Base-by-base conservation (phyloP, 441 rosid genomes). In the Bruguiera hainesii region DNA sequence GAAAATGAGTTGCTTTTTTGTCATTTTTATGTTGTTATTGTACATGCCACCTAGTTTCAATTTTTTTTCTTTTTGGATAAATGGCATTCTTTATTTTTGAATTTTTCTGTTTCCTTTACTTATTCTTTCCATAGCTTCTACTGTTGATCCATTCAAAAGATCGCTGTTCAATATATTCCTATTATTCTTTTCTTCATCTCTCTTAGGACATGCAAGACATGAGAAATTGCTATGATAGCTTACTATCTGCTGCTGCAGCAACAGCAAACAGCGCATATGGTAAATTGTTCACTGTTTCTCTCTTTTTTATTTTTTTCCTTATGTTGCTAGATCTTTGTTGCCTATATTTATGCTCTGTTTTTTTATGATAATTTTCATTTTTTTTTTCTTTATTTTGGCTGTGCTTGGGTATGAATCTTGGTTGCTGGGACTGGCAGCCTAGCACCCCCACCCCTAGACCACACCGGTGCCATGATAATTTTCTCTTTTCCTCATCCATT, bases 261-360 rank as follows among this genome's bases (percentile, higher is more conserved):
- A 85, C 90, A 0, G 98, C 98, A 25, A 96, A 96, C 79, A 89
- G 97, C 69, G 97, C 98, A 61, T 96, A 82, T 66, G 99, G 99
- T 96, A 79, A 67, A 58, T 35, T 11, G 64, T 58, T 28, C 56
- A n/a, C 11, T 25, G 11, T 39, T 60, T 49, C 10, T 9, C 71
- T 25, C 23, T 21, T 59, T 69, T 11, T 26, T 29, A 20, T 3
- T 29, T 29, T 29, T 29, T 29, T 0, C 5, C 21, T 64, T 35
- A 25, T n/a, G 9, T 28, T 63, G 21, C 49, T 62, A 7, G 35
- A 21, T 57, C 18, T 65, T 63, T 53, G 61, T 15, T 28, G 42
- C 42, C 8, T 9, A 35, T 35, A 59, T 31, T 31, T n/a, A n/a
- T 51, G 10, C 5, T 51, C 20, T 51, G 2, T 20, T 51, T 51